Percentiles rank a stretch among this genome's conserved stretches.
Evolutionary conservation across 164 flowering plant genomes (phyloP).

Genomic region (Vitis rupestris): DNA sequence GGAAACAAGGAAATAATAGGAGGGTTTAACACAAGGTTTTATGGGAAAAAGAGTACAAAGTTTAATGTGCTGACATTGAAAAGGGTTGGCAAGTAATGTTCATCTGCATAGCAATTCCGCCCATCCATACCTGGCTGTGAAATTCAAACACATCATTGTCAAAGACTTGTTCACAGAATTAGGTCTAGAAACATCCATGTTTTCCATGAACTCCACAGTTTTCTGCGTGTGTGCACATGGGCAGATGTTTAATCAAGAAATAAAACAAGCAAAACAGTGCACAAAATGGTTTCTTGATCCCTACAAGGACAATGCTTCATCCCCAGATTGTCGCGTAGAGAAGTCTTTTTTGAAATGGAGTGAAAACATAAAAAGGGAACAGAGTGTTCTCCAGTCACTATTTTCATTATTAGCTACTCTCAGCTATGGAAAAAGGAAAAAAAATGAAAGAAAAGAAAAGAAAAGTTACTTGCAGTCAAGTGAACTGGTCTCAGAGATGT

Average conservation of each 20-base stretch:
- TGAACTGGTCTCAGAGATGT: too few species aligned
- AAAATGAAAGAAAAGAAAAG: not conserved
- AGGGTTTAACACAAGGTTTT: not conserved
- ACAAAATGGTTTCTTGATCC: not conserved
- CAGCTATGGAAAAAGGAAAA: not conserved
- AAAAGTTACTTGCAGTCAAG: too few species aligned
- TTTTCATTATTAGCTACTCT: not conserved
- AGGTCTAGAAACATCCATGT: not conserved
- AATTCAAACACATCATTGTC: not conserved
- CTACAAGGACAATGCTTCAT: too few species aligned
- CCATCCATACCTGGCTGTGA: slow-evolving; percentile 41
- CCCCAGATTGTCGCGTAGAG: too few species aligned
- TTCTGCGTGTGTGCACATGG: not conserved
- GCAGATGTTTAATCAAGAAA: not conserved
- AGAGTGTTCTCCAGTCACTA: too few species aligned
- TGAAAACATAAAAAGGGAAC: too few species aligned
- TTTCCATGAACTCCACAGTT: not conserved
- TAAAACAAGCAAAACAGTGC: not conserved
- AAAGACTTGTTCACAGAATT: not conserved
- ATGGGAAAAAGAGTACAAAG: not conserved
- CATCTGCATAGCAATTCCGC: slow-evolving; percentile 36
- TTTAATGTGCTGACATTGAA: slow-evolving; percentile 22
- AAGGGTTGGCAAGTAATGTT: slow-evolving; percentile 40
- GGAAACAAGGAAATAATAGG: not conserved
- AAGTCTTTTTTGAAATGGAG: too few species aligned